Evolutionary conservation across 345 rosid genomes (phyloP).

Genomic region (Eucalyptus coolabah): DNA sequence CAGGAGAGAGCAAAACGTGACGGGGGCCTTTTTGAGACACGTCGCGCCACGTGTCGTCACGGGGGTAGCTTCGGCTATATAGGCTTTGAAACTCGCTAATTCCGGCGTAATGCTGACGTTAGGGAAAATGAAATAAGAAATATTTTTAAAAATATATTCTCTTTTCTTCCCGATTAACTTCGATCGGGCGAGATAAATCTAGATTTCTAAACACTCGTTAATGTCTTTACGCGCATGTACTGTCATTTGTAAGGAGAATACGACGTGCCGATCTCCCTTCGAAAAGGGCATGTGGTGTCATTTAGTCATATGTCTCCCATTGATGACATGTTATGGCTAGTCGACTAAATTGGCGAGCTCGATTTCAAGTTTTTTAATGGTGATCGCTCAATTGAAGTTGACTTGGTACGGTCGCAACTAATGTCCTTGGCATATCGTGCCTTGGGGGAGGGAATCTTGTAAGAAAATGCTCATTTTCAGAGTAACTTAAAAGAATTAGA

Average conservation of each 20-base stretch:
- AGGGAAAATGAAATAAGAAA: background rate
- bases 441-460: no score
- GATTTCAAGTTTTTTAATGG: no score
- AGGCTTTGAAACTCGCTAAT: background rate
- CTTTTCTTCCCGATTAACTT: background rate
- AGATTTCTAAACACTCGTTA: background rate
- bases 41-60: background rate
- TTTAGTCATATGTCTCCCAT: no score
- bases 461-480: no score
- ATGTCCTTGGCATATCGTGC: no score
- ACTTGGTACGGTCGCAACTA: no score
- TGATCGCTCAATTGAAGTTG: fast-evolving
- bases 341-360: background rate
- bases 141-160: no score
- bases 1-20: background rate
- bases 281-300: fast-evolving
- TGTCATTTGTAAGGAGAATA: fast-evolving
- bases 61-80: background rate
- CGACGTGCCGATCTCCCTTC: fast-evolving
- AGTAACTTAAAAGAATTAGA: no score
- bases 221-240: fast-evolving
- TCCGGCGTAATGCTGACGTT: background rate
- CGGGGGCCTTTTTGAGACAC: fast-evolving
- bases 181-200: background rate
- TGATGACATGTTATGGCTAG: fast-evolving